Evolutionary conservation across 768 basidiomycete genomes (phyloP).

Genomic region (Kondoa subrosea): DNA sequence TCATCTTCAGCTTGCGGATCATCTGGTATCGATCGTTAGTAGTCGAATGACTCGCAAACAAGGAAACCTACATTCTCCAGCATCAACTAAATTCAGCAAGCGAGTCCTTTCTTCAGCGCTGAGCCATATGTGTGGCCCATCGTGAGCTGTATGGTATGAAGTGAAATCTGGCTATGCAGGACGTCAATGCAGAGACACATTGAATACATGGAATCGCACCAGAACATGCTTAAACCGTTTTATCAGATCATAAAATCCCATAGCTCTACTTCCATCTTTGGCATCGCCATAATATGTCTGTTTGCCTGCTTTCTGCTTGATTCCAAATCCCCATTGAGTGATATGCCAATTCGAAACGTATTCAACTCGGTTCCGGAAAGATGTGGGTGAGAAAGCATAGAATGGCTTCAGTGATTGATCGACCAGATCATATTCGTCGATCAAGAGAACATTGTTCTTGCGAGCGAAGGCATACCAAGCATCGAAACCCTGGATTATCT

Average conservation of each 20-base stretch:
- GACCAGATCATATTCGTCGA: conserved; percentile 32
- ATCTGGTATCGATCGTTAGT: conserved; percentile 5
- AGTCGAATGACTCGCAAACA: neutral
- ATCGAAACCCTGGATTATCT: neutral
- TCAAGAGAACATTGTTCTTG: conserved; percentile 17
- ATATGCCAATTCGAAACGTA: conserved; percentile 10
- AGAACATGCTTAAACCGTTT: conserved; percentile 21
- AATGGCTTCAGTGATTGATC: conserved; percentile 27
- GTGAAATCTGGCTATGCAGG: neutral
- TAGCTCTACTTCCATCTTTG: conserved; percentile 9
- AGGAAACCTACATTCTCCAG: conserved; percentile 20
- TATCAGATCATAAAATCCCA: conserved; percentile 22
- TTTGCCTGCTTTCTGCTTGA: neutral
- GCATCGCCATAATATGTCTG: neutral
- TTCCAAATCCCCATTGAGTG: neutral
- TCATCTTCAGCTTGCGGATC: conserved; percentile 19
- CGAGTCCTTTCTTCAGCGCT: conserved; percentile 22
- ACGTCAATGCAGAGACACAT: neutral
- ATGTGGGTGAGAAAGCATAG: conserved; percentile 26
- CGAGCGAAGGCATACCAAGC: conserved; percentile 17
- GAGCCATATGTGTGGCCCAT: neutral
- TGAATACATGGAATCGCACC: conserved; percentile 22
- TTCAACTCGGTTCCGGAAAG: conserved; percentile 23
- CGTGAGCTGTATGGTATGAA: neutral
- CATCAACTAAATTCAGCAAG: conserved; percentile 20